These are phyloP conservation scores for Dryas integrifolia DNA, from an alignment of 331 rosid genomes.

Conservation along the genomic window DNA sequence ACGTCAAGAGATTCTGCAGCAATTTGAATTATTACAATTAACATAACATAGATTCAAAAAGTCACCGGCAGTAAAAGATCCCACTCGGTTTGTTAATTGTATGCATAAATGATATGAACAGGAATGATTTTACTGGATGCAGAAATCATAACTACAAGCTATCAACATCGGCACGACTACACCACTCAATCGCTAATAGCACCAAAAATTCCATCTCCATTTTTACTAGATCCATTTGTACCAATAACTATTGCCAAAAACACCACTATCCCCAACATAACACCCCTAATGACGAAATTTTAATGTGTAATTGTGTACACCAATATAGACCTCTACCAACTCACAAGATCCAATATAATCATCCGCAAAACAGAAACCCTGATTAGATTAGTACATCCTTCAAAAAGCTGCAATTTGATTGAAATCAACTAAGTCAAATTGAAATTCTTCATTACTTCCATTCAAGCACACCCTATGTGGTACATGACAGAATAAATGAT, in stretches of 20 bases:
- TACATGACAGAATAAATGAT: background rate
- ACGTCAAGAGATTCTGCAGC: slow-evolving; percentile 80
- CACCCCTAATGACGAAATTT: background rate
- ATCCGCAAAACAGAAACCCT: slow-evolving; percentile 1
- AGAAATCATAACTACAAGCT: background rate
- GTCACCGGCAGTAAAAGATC: background rate
- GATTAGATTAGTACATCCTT: background rate
- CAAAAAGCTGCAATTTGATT: background rate
- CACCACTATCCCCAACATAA: slow-evolving; percentile 3
- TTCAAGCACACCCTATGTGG: background rate
- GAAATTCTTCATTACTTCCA: slow-evolving; percentile 9
- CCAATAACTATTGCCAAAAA: slow-evolving; percentile 3
- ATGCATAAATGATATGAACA: slow-evolving; percentile 2
- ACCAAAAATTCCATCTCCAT: background rate
- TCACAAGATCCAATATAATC: slow-evolving; percentile 9
- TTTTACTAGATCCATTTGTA: background rate
- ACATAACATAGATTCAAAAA: background rate
- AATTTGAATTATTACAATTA: slow-evolving; percentile 21
- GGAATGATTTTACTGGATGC: background rate
- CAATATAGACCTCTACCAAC: background rate
- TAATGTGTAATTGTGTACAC: background rate
- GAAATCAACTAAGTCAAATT: background rate
- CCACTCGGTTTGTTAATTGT: background rate
- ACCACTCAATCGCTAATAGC: background rate
- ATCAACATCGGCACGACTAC: background rate